Evolutionary conservation across 768 basidiomycete genomes (phyloP).

Genomic region (Leccinum arenicola): DNA sequence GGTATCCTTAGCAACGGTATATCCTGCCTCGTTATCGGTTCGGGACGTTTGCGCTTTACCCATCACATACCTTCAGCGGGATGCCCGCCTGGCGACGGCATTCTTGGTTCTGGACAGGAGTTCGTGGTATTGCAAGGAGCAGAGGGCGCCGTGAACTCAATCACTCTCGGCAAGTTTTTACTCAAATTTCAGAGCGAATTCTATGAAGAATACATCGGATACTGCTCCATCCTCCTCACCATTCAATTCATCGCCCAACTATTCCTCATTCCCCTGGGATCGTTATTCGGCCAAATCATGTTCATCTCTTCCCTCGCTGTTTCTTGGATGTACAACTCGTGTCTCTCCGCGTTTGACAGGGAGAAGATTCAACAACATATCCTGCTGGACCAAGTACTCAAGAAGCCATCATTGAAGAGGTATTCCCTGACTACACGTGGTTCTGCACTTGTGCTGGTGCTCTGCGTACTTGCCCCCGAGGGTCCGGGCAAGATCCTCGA

Average conservation of each 20-base stretch:
- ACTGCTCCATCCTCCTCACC: slow-evolving; percentile 19
- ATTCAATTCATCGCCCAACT: slow-evolving; percentile 28
- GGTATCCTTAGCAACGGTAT: slow-evolving; percentile 29
- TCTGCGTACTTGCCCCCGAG: slow-evolving; percentile 5
- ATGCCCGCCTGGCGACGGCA: slow-evolving; percentile 25
- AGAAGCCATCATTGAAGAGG: slow-evolving; percentile 1
- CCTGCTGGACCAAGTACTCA: not conserved
- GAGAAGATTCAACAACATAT: slow-evolving; percentile 15
- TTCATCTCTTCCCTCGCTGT: slow-evolving; percentile 26
- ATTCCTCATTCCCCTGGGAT: slow-evolving; percentile 27
- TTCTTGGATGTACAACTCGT: slow-evolving; percentile 28
- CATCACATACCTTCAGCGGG: slow-evolving; percentile 15
- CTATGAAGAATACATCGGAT: slow-evolving; percentile 6
- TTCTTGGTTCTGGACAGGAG: slow-evolving; percentile 14
- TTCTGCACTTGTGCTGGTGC: slow-evolving; percentile 4
- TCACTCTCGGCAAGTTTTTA: slow-evolving; percentile 23
- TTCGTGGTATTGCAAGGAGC: slow-evolving; percentile 4
- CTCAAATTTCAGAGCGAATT: slow-evolving; percentile 1
- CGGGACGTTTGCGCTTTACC: slow-evolving; percentile 14
- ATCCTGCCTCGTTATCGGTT: slow-evolving; percentile 24
- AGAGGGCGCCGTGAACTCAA: slow-evolving; percentile 21
- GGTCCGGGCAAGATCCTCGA: slow-evolving; percentile 9
- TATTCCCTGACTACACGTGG: slow-evolving; percentile 4
- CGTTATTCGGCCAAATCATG: slow-evolving; percentile 30
- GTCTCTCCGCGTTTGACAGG: slow-evolving; percentile 31